Base-by-base conservation (phyloP, 2,329 filamentous ascomycete genomes). In the Phyllosticta capitalensis region DNA sequence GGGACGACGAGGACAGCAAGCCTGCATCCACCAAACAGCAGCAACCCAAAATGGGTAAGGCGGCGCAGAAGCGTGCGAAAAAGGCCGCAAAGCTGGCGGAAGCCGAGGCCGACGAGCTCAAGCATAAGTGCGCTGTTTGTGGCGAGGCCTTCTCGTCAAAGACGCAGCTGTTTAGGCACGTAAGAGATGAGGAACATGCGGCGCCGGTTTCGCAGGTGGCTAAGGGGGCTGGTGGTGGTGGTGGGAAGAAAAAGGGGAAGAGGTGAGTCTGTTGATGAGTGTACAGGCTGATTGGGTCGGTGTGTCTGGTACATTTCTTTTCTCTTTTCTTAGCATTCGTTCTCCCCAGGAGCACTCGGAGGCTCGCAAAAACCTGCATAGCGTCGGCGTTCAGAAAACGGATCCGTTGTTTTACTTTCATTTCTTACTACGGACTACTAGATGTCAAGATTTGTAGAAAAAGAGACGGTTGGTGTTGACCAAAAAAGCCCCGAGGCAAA, bases 71-170 rank as follows among this genome's bases (percentile, higher is more conserved):
- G 64, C 74, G 76, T 9, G 73, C 74, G 2, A 78, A 78, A 64
- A 70, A 70, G 48, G 77, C 76, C 1, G 77, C 76, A 0, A 74
- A 76, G 54, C 69, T 72, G 45, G 69, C 72, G 3, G 48, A 26
- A 1, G 64, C 64, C 4, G 67, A 70, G 5, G 55, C 69, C 21
- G 54, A 63, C 4, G 70, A 69, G 1, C 21, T 64, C 64, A 76
- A 84, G 28, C 82, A 89, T 57, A 86, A 86, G 66, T 97, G 94
- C 69, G 82, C 87, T 2, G 82, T 85, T 4, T 97, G 94, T 72
- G 82, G 84, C 64, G 90, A 88, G 64, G 81, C 75, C 0, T 99
- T 97, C 75, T 83, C 82, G 0, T 90, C 87, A 1, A 86, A 84
- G 65, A 87, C 83, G 5, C 85, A 84, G 64, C 73, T 95, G 19